Evolutionary conservation across 805 yeast genomes (phyloP).

Genomic region (Candida ficus): DNA sequence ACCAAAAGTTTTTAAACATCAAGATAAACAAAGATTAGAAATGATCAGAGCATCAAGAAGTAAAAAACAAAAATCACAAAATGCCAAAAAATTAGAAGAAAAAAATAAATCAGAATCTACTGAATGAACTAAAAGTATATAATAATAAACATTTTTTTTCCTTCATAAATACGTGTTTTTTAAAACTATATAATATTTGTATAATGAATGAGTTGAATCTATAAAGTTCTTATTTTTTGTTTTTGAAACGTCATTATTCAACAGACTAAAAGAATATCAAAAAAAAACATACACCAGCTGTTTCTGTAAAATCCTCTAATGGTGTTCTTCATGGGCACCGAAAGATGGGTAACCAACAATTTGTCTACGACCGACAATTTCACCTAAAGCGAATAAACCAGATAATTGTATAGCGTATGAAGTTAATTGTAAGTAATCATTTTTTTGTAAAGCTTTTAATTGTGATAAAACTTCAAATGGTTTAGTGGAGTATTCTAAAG

Average conservation of each 20-base stretch:
- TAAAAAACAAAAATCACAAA: constrained; percentile 31
- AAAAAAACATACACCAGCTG: neutral
- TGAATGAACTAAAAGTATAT: neutral
- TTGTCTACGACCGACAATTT: constrained; percentile 93
- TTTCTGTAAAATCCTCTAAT: constrained; percentile 7
- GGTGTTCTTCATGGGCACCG: constrained; percentile 34
- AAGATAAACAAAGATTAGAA: constrained; percentile 55
- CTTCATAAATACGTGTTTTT: constrained; percentile 6
- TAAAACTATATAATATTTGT: neutral
- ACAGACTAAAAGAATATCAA: constrained; percentile 1
- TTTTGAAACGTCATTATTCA: neutral
- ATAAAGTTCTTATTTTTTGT: neutral
- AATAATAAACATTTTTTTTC: constrained; percentile 1
- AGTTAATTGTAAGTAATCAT: constrained; percentile 57
- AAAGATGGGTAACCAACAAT: constrained; percentile 79
- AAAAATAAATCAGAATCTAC: neutral
- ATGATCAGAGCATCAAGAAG: constrained; percentile 76
- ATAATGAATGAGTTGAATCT: neutral
- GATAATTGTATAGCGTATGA: constrained; percentile 77
- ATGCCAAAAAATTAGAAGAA: constrained; percentile 2
- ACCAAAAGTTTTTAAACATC: constrained; percentile 59
- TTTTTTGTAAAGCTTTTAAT: constrained; percentile 46
- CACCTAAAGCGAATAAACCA: constrained; percentile 93
- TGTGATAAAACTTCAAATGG: constrained; percentile 55
- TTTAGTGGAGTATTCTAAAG: constrained; percentile 41